Evolutionary conservation across 345 rosid genomes (phyloP).

Genomic region (Aquilaria yunnanensis): DNA sequence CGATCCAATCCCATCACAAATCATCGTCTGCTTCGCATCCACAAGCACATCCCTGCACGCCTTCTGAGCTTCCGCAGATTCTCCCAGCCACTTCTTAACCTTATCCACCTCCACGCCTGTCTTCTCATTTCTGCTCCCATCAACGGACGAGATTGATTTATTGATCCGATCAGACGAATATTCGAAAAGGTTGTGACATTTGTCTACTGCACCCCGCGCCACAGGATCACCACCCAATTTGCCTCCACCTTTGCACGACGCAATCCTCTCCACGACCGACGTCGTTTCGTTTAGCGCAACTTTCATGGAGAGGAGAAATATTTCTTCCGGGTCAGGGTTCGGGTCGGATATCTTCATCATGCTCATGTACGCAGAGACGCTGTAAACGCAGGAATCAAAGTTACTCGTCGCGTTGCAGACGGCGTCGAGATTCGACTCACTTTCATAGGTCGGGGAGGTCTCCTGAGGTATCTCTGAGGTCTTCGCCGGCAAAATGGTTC

Average conservation of each 20-base stretch:
- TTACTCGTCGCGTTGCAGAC: conserved; percentile 23
- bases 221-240: neutral
- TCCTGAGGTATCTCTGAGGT: neutral
- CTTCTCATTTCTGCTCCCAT: conserved; percentile 2
- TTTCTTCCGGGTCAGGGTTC: conserved; percentile 8
- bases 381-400: conserved; percentile 21
- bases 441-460: neutral
- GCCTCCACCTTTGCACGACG: conserved; percentile 9
- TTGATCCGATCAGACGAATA: conserved; percentile 20
- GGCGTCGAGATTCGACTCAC: conserved; percentile 10
- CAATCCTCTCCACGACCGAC: conserved; percentile 12
- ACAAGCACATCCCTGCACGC: conserved; percentile 23
- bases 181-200: conserved; percentile 16
- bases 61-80: conserved; percentile 20
- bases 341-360: conserved; percentile 7
- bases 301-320: conserved; percentile 22
- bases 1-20: conserved; percentile 4
- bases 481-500: conserved; percentile 1
- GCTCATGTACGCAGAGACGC: conserved; percentile 20
- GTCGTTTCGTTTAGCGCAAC: conserved; percentile 22
- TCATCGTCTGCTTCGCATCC: conserved; percentile 8
- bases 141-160: conserved; percentile 13
- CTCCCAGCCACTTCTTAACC: conserved; percentile 25
- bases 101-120: conserved; percentile 6
- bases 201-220: conserved; percentile 10